Evolutionary conservation across 768 basidiomycete species (phyloP).

Genomic region (Pisolithus tinctorius): DNA sequence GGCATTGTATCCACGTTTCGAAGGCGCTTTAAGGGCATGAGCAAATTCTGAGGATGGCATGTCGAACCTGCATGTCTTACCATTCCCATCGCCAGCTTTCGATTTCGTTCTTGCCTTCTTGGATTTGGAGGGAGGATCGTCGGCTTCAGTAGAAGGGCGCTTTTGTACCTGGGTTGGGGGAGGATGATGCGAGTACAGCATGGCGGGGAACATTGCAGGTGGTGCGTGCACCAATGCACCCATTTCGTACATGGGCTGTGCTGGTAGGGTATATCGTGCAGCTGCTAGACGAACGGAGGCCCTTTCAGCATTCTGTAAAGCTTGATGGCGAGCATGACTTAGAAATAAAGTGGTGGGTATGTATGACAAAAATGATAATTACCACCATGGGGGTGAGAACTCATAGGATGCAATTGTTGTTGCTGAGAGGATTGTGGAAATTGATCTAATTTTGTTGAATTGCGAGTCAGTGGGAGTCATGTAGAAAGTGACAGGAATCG

Average conservation of each 20-base stretch:
- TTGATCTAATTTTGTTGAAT: slow-evolving; percentile 18
- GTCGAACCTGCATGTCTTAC: slow-evolving; percentile 13
- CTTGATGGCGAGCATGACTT: slow-evolving; percentile 26
- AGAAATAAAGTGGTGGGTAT: slow-evolving; percentile 14
- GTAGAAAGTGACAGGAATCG: slow-evolving; percentile 5
- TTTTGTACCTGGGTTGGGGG: slow-evolving; percentile 28
- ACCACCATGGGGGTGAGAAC: slow-evolving; percentile 25
- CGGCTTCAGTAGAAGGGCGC: slow-evolving; percentile 32
- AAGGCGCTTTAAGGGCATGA: slow-evolving; percentile 26
- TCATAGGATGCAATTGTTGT: slow-evolving; percentile 23
- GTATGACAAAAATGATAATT: slow-evolving; percentile 19
- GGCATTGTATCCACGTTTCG: slow-evolving; percentile 62
- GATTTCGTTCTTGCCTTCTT: slow-evolving; percentile 41
- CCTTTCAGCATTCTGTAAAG: slow-evolving; percentile 47
- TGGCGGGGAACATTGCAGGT: slow-evolving; percentile 19
- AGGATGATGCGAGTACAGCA: slow-evolving; percentile 25
- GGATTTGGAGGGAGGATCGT: slow-evolving; percentile 35
- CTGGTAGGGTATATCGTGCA: slow-evolving; percentile 38
- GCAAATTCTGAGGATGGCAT: slow-evolving; percentile 5
- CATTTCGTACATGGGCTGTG: slow-evolving; percentile 27
- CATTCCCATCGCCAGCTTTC: slow-evolving; percentile 28
- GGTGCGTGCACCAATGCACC: slow-evolving; percentile 27
- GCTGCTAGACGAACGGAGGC: slow-evolving; percentile 49
- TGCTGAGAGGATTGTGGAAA: slow-evolving; percentile 29
- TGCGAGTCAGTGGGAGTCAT: slow-evolving; percentile 11